phyloP scores from a whole-genome alignment of 345 rosid genomes.

The Cardamine chenopodiifolia region DNA sequence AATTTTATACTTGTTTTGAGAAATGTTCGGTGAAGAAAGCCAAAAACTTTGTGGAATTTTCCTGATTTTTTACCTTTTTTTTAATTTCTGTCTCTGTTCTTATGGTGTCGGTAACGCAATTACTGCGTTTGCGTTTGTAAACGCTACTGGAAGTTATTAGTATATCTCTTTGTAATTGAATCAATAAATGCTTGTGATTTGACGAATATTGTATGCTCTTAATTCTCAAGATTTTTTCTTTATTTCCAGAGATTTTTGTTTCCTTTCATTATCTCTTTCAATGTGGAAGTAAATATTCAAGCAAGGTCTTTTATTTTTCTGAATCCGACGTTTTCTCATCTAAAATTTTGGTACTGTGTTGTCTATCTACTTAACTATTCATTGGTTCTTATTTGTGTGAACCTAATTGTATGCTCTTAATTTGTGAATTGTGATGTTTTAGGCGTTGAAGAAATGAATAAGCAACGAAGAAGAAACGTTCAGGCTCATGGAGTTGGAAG shows the following conservation, averaged over 20 bases:
- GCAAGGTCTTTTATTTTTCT: neutral
- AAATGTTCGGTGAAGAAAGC: conserved; percentile 31
- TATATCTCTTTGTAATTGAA: neutral
- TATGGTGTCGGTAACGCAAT: conserved; percentile 35
- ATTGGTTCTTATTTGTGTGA: neutral
- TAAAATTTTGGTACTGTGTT: neutral
- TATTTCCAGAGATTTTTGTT: conserved; percentile 19
- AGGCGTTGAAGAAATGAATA: conserved; percentile 67
- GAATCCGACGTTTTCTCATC: conserved; percentile 7
- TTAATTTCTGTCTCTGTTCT: neutral
- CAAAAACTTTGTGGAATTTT: neutral
- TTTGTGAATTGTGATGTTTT: conserved; percentile 14
- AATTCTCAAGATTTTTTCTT: conserved; percentile 27
- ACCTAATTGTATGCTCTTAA: neutral
- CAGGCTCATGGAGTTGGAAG: conserved; percentile 48
- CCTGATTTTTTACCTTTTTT: conserved; percentile 2
- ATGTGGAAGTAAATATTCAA: conserved; percentile 1
- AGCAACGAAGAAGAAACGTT: conserved; percentile 51
- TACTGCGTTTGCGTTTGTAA: neutral
- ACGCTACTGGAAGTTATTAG: neutral
- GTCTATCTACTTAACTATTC: neutral
- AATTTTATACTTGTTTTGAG: neutral
- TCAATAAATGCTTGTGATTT: conserved; percentile 35
- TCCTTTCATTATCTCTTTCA: conserved; percentile 13
- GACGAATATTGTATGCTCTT: neutral